Evolutionary conservation across 202 grass and related monocot genomes (phyloP).

Genomic region (Panicum virgatum): DNA sequence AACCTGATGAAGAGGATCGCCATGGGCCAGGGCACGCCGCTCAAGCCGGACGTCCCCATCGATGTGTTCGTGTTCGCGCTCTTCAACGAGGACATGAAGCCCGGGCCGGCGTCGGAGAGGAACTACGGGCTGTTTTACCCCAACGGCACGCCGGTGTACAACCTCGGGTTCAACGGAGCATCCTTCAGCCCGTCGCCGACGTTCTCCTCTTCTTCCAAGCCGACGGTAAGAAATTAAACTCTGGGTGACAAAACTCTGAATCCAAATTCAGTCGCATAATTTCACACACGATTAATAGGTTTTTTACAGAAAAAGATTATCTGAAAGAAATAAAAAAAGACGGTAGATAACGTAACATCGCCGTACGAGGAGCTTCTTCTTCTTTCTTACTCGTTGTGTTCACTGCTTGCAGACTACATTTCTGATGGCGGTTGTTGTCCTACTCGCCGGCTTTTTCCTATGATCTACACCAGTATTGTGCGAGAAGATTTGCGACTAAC

Average conservation of each 20-base stretch:
- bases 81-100: conserved; percentile 86
- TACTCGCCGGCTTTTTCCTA: conserved; percentile 51
- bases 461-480: conserved; percentile 32
- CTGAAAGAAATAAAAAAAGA: neutral
- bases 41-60: conserved; percentile 67
- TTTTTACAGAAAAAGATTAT: neutral
- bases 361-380: neutral
- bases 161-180: conserved; percentile 35
- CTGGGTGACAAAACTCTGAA: neutral
- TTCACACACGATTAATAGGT: neutral
- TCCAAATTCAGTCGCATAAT: neutral
- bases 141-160: conserved; percentile 68
- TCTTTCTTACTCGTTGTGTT: conserved; percentile 12
- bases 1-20: conserved; percentile 79
- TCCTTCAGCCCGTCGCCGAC: conserved; percentile 21
- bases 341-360: neutral
- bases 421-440: conserved; percentile 51
- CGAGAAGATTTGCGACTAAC: conserved; percentile 23
- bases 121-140: conserved; percentile 93
- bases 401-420: conserved; percentile 51
- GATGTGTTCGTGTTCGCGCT: conserved; percentile 87
- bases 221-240: conserved; percentile 39
- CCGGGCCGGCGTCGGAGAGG: conserved; percentile 66
- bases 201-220: conserved; percentile 42
- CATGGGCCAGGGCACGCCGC: conserved; percentile 67